Evolutionary conservation across 2,329 filamentous ascomycete genomes (phyloP), one percentile per base, ranked within the genome.

Genomic region (Massarina eburnea): DNA sequence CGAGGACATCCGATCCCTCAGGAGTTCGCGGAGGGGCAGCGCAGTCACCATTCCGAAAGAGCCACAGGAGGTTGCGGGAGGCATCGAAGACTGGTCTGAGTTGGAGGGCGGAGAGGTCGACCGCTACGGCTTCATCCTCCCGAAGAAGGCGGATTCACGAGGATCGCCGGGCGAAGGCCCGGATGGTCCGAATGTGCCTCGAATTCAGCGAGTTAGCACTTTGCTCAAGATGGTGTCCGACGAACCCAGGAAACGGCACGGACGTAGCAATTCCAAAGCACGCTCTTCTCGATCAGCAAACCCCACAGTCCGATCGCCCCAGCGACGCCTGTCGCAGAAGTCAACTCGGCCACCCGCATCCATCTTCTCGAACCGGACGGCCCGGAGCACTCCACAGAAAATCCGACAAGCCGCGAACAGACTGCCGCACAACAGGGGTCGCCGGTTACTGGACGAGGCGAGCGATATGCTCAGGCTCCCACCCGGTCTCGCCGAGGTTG

Each of bases 401-500:
- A 71, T 84, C 33, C 76, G 80, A 30, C 75, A 77, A 41, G 77
- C 77, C 12, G 66, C 78, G 6, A 81, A 81, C 51, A 72, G 68
- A 44, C 65, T 80, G 17, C 79, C 77, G 4, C 73, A 79, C 53
- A 81, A 79, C 49, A 73, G 73, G 52, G 76, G 80, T 47, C 76
- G 79, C 17, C 74, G 78, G 38, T 64, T 78, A 27, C 72, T 82
- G 49, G 80, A 83, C 27, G 81, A 83, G 57, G 83, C 83, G 3
- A 77, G 75, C 45, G 81, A 85, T 57, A 86, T 86, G 83, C 77
- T 86, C 40, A 84, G 80, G 15, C 64, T 82, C 2, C 83, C 82
- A 2, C 75, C 74, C 4, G 75, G 78, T 2, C 64, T 79, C 14
- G 71, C 73, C 19, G 74, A 75, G 34, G 70, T 79, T 19, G 67